Evolutionary conservation across 2,329 filamentous ascomycete genomes (phyloP).

Genomic region (Trichoderma hamatum): DNA sequence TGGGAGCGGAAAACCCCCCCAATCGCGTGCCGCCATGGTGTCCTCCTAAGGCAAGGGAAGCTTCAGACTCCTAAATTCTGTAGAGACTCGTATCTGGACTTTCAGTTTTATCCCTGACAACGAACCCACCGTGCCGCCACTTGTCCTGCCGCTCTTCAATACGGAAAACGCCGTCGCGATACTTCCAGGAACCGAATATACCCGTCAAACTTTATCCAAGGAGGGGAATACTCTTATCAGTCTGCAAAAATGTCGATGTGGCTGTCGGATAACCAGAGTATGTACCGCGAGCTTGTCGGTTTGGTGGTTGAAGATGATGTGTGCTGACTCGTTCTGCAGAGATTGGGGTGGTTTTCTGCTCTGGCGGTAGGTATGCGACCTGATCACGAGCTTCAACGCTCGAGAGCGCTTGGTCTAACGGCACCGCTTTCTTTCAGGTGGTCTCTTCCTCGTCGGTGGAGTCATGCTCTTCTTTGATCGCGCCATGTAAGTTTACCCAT

Average conservation of each 20-base stretch:
- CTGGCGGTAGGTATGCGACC: slow-evolving; percentile 73
- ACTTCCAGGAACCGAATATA: not conserved
- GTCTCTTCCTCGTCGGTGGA: slow-evolving; percentile 91
- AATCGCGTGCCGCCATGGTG: slow-evolving; percentile 26
- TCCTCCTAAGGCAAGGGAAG: slow-evolving; percentile 19
- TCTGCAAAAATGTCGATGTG: slow-evolving; percentile 71
- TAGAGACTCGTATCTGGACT: not conserved
- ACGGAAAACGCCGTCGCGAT: not conserved
- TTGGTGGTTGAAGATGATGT: not conserved
- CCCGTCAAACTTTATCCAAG: not conserved
- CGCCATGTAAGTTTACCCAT: slow-evolving; percentile 68
- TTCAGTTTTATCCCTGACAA: not conserved
- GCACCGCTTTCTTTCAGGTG: slow-evolving; percentile 58
- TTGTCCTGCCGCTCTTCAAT: not conserved
- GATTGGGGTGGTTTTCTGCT: slow-evolving; percentile 96
- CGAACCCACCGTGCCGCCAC: not conserved
- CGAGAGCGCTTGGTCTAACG: slow-evolving; percentile 25
- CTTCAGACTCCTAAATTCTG: slow-evolving; percentile 14
- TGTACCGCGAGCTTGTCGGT: slow-evolving; percentile 42
- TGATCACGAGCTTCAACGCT: slow-evolving; percentile 30
- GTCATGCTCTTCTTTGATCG: slow-evolving; percentile 98
- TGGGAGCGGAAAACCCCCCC: not conserved
- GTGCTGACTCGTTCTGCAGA: slow-evolving; percentile 61
- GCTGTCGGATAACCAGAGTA: slow-evolving; percentile 95
- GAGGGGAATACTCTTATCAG: not conserved